Base-by-base conservation (phyloP, 352 stramenopile species). In the Pythium brachiatum region DNA sequence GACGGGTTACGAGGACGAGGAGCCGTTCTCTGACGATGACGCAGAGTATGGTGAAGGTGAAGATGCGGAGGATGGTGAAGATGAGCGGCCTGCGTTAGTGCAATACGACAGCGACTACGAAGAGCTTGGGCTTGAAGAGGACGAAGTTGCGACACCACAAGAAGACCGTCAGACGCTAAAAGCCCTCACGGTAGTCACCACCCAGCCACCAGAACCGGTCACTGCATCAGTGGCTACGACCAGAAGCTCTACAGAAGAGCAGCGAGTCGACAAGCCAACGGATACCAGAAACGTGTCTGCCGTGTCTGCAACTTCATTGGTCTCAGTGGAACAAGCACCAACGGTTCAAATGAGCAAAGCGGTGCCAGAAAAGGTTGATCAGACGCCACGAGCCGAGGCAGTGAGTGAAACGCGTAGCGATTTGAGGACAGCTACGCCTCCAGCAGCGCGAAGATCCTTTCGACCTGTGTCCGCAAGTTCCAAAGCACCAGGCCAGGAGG, bases 21-120 rank as follows among this genome's bases (percentile, higher is more conserved):
- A 57, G 1, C 12, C 18, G 2, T 62, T 53, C 27, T 53, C 23
- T 11, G 31, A 44, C 18, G 41, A 47, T 15, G 46, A 55, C 20
- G 16, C 25, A 13, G 56, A 11, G 15, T 73, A 70, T 21, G 62
- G 68, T 18, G 62, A 64, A 9, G 61, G 70, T 7, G 64, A 70
- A 0, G 62, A 70, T 38, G 71, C 71, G 62, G 34, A 29, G 21
- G 61, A 73, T 26, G 56, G 43, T 1, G 58, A 71, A 26, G 50
- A 25, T 32, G 21, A 3, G n/a, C 39, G 8, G n/a, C 39, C 32
- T 50, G 6, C 46, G 20, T 52, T 31, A 27, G 31, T 43, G 6
- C 23, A 57, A 18, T 64, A 57, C 13, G 57, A 57, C 20, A 64
- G 57, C 47, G 57, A 64, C 25, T 38, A 48, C 27, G 34, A 64